A percentile compares a stretch with the other conserved stretches of the same genome.
phyloP scores from a whole-genome alignment of 140 eudicot genomes.

The Anethum foeniculum region DNA sequence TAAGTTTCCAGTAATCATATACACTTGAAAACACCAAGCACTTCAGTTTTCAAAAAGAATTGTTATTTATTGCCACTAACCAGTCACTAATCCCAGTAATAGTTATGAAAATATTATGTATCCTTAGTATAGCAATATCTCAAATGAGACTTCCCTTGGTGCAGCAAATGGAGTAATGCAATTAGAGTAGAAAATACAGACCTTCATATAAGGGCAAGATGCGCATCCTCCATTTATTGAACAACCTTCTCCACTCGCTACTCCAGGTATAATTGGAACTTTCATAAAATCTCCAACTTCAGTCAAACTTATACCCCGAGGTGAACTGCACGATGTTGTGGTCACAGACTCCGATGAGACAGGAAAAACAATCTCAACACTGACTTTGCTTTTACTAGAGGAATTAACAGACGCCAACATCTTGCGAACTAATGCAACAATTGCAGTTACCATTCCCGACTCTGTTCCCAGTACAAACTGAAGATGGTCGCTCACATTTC shows the following conservation, averaged over 20 bases:
- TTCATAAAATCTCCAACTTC: conserved; percentile 33
- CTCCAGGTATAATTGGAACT: conserved; percentile 75
- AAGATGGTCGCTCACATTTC: conserved; percentile 78
- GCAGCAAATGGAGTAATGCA: not conserved
- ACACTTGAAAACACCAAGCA: not conserved
- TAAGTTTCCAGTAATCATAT: not conserved
- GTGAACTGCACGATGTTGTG: conserved; percentile 36
- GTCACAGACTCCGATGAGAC: conserved; percentile 86
- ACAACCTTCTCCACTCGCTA: conserved; percentile 93
- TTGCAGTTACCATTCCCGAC: conserved; percentile 97
- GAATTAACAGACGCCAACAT: conserved; percentile 40
- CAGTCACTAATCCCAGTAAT: not conserved
- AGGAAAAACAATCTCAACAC: conserved; percentile 87
- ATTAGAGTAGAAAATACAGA: conserved; percentile 16
- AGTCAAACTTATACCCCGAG: conserved; percentile 25
- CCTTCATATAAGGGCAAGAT: conserved; percentile 99
- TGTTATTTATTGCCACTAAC: not conserved
- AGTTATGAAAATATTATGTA: not conserved
- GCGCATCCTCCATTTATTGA: conserved; percentile 99
- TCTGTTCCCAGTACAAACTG: conserved; percentile 95
- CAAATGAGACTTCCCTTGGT: not conserved
- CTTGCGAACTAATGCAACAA: conserved; percentile 67
- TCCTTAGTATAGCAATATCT: not conserved
- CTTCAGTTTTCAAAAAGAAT: not conserved
- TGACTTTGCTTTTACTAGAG: conserved; percentile 44